Conservation (phyloP, 345 rosid genomes). For the Excoecaria agallocha region DNA sequence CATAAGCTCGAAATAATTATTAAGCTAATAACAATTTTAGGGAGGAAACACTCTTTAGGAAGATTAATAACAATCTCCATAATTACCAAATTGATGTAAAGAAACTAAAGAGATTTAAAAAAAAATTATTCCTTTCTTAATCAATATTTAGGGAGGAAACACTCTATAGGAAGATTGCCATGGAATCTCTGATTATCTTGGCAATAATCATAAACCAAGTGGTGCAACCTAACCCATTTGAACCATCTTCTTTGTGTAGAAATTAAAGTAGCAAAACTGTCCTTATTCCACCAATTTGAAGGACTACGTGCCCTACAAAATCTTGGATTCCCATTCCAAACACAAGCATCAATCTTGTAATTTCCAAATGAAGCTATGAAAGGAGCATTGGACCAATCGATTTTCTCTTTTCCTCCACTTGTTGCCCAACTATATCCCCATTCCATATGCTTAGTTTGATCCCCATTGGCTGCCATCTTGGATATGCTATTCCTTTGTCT, state of each 20-base stretch:
- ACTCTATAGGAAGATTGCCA: constrained; percentile 63
- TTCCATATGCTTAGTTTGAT: constrained; percentile 69
- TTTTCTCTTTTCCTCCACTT: constrained; percentile 65
- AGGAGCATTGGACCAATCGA: constrained; percentile 76
- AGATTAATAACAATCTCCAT: too few relatives aligned
- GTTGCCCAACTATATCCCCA: constrained; percentile 93
- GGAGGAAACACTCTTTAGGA: too few relatives aligned
- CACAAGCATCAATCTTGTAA: constrained; percentile 65
- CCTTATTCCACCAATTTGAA: constrained; percentile 73
- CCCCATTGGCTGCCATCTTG: constrained; percentile 74
- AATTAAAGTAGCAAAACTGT: constrained; percentile 43
- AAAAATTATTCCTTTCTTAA: not conserved
- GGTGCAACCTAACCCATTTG: constrained; percentile 78
- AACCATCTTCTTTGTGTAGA: constrained; percentile 61
- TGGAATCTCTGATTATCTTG: constrained; percentile 64
- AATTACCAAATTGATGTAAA: too few relatives aligned
- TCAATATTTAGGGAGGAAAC: constrained; percentile 70
- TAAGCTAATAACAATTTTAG: not conserved
- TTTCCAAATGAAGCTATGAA: constrained; percentile 64
- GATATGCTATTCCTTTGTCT: constrained; percentile 68
- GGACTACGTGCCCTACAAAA: constrained; percentile 54
- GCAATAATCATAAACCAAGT: constrained; percentile 79
- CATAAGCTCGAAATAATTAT: not conserved
- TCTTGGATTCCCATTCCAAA: constrained; percentile 59
- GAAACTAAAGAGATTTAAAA: too few relatives aligned